Conservation (phyloP, 768 basidiomycete genomes). For the Rossbeevera mucosa region DNA sequence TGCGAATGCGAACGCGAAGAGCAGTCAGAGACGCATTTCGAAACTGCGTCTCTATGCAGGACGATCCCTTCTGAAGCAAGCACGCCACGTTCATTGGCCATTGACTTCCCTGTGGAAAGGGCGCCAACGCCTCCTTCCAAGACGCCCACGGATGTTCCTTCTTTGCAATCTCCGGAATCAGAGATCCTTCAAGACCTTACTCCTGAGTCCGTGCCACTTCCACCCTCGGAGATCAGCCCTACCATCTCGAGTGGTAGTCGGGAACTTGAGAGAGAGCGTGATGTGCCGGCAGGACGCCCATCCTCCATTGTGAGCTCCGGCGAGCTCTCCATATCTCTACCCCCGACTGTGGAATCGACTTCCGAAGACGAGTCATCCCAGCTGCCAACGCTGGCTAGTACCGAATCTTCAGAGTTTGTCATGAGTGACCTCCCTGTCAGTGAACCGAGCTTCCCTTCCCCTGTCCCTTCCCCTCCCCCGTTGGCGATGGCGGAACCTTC, state of each 20-base stretch:
- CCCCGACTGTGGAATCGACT: conserved; percentile 30
- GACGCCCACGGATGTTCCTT: conserved; percentile 25
- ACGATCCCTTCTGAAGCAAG: conserved; percentile 35
- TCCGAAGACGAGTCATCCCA: conserved; percentile 29
- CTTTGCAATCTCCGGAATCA: conserved; percentile 26
- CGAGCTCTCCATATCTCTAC: conserved; percentile 24
- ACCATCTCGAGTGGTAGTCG: conserved; percentile 18
- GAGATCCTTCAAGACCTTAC: conserved; percentile 14
- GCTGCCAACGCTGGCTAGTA: conserved; percentile 38
- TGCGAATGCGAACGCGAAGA: conserved; percentile 30
- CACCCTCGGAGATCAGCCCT: conserved; percentile 33
- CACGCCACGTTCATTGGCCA: conserved; percentile 35
- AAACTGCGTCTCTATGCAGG: conserved; percentile 42
- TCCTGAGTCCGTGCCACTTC: conserved; percentile 37
- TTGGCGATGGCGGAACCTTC: conserved; percentile 34
- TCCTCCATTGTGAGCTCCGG: conserved; percentile 18
- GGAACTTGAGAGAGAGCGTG: conserved; percentile 22
- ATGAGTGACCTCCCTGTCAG: conserved; percentile 26
- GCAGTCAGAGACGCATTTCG: conserved; percentile 45
- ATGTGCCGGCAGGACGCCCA: conserved; percentile 6
- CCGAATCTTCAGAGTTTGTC: conserved; percentile 37
- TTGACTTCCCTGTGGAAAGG: conserved; percentile 26
- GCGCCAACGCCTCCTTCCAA: conserved; percentile 25
- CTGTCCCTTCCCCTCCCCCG: conserved; percentile 34
- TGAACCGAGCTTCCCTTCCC: conserved; percentile 29